Percentiles rank a stretch among this genome's conserved stretches.
phyloP scores from a whole-genome alignment of 1,284 basidiomycete species.

The Irpex lacteus region DNA sequence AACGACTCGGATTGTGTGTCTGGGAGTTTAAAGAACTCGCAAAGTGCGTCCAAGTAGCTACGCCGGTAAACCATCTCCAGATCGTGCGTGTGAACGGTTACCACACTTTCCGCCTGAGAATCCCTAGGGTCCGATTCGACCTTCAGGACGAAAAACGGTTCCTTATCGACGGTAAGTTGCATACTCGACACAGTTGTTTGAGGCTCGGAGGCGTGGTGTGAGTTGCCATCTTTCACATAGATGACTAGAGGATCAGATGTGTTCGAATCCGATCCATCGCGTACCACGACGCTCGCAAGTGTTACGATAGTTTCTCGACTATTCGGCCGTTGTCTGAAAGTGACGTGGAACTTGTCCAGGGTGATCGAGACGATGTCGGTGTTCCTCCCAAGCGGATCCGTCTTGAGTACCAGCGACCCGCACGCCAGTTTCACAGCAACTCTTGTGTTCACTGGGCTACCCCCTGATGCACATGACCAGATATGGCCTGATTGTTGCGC shows the following conservation, averaged over 20 bases:
- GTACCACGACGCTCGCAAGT: conserved; percentile 86
- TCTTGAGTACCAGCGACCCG: conserved; percentile 83
- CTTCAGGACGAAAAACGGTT: conserved; percentile 92
- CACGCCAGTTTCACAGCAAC: conserved; percentile 80
- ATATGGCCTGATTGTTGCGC: conserved; percentile 80
- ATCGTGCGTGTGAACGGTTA: conserved; percentile 90
- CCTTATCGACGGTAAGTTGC: conserved; percentile 30
- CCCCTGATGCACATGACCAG: conserved; percentile 60
- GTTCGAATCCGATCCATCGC: conserved; percentile 84
- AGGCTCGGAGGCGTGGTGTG: neutral
- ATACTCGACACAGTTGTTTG: conserved; percentile 6
- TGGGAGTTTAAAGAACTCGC: conserved; percentile 85
- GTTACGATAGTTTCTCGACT: conserved; percentile 84
- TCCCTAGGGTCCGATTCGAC: conserved; percentile 95
- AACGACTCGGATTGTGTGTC: conserved; percentile 76
- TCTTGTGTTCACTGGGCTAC: conserved; percentile 81
- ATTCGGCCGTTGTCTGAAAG: conserved; percentile 83
- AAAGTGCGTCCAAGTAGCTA: conserved; percentile 89
- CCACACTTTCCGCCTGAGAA: conserved; percentile 87
- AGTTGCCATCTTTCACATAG: conserved; percentile 79
- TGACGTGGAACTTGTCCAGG: conserved; percentile 87
- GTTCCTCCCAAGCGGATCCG: conserved; percentile 59
- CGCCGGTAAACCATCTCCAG: conserved; percentile 98
- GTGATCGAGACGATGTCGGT: conserved; percentile 85
- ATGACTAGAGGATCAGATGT: conserved; percentile 93